These are phyloP conservation scores for Albatrellus ellisii DNA, from an alignment of 768 basidiomycete genomes.

Conservation along the genomic window DNA sequence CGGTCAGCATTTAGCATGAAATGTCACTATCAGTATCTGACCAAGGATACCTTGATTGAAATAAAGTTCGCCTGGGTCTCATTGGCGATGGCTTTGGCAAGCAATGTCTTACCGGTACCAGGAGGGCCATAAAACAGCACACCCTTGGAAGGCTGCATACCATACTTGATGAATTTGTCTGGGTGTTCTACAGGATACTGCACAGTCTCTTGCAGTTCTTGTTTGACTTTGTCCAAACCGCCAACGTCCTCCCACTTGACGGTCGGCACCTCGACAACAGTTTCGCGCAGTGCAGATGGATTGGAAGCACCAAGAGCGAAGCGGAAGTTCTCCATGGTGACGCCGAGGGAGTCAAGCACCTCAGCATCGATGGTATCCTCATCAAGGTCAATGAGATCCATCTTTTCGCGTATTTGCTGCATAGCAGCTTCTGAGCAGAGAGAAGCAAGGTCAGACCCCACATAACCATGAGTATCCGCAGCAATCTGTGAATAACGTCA, in stretches of 20 bases:
- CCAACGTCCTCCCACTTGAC: conserved; percentile 99
- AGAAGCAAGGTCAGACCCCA: conserved; percentile 95
- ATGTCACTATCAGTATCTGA: background rate
- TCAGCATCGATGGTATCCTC: conserved; percentile 99
- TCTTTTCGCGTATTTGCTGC: conserved; percentile 99
- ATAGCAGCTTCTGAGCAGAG: conserved; percentile 99
- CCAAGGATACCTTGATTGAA: conserved; percentile 73
- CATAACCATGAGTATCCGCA: conserved; percentile 98
- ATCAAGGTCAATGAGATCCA: conserved; percentile 93
- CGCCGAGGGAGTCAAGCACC: conserved; percentile 95
- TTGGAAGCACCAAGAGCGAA: conserved; percentile 96
- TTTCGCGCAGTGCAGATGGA: conserved; percentile 97
- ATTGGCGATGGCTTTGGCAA: conserved; percentile 98
- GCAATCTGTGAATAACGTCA: conserved; percentile 55
- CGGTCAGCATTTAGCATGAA: conserved; percentile 10
- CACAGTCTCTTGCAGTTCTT: conserved; percentile 97
- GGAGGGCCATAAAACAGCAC: conserved; percentile 99
- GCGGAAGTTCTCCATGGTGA: conserved; percentile 99
- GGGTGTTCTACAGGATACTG: conserved; percentile 99
- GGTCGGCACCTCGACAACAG: conserved; percentile 97
- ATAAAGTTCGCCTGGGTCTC: conserved; percentile 99
- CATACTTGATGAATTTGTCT: conserved; percentile 99
- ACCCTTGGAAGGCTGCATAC: conserved; percentile 99
- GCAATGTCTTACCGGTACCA: conserved; percentile 98
- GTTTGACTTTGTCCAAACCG: conserved; percentile 99